Evolutionary conservation across 2,329 filamentous ascomycete species (phyloP).

Genomic region (Colletotrichum acutatum): DNA sequence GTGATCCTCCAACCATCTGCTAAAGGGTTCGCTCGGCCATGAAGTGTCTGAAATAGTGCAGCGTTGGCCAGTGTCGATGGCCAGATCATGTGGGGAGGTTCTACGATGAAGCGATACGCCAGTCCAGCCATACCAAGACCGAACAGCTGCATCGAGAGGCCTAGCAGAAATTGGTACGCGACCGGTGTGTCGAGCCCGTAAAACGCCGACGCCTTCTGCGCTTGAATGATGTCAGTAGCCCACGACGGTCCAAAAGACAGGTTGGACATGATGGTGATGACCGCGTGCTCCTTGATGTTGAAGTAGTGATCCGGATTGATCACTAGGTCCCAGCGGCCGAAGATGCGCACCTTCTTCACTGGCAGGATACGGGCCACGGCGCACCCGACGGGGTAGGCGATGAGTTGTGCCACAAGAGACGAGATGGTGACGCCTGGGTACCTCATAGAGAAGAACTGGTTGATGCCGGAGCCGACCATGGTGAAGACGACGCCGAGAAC

Average conservation of each 20-base stretch:
- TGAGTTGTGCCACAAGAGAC: slow-evolving; percentile 49
- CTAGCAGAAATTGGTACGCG: slow-evolving; percentile 57
- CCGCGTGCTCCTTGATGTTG: slow-evolving; percentile 63
- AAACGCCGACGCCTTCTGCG: slow-evolving; percentile 56
- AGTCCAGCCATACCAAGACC: slow-evolving; percentile 59
- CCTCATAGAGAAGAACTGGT: slow-evolving; percentile 52
- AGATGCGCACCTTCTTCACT: slow-evolving; percentile 43
- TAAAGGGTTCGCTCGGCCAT: slow-evolving; percentile 49
- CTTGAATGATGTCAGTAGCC: slow-evolving; percentile 55
- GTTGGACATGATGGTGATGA: slow-evolving; percentile 66
- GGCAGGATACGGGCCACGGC: slow-evolving; percentile 48
- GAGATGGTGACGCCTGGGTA: slow-evolving; percentile 49
- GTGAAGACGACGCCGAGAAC: slow-evolving; percentile 47
- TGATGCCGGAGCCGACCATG: slow-evolving; percentile 44
- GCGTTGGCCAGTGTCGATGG: slow-evolving; percentile 56
- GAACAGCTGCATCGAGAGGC: slow-evolving; percentile 57
- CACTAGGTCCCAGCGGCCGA: slow-evolving; percentile 46
- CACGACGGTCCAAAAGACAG: slow-evolving; percentile 54
- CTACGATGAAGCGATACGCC: slow-evolving; percentile 54
- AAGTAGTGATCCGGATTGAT: slow-evolving; percentile 60
- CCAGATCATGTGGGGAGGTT: slow-evolving; percentile 58
- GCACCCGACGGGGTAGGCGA: slow-evolving; percentile 50
- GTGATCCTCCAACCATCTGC: slow-evolving; percentile 49
- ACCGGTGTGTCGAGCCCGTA: slow-evolving; percentile 51
- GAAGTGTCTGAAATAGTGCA: slow-evolving; percentile 53